Evolutionary conservation across 2,329 filamentous ascomycete genomes (phyloP), one percentile per base, ranked within the genome.

Genomic region (Fusarium sp.): DNA sequence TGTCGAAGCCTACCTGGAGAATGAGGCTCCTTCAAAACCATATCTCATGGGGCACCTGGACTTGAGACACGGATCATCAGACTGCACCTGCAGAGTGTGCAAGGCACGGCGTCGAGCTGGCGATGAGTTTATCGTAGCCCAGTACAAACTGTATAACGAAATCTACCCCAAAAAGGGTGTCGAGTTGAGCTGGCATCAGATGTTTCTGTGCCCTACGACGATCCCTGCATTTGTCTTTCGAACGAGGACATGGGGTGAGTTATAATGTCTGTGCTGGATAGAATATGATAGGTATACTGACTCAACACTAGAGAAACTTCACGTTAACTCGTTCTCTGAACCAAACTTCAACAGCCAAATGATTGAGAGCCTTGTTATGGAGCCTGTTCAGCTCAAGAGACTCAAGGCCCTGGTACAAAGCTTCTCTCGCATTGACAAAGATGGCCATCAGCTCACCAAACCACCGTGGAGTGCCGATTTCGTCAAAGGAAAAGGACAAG

Each of bases 341-440:
- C 71, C 73, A 1, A 46, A 50, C 1, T 74, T 73, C 50, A 60
- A 75, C 2, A 53, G 68, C n/a, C 39, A 53, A 8, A 65, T 76
- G 61, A 72, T 77, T 10, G 52, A 72, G 5, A 53, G 60, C 2
- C 52, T 76, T 0, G 73, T 75, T 9, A 76, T 77, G 72, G 64
- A 72, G 1, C 25, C 51, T 1, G 7, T n/a, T 7, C 34, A 29
- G 4, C 51, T 48, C 11, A 24, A 28, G 12, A 22, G 46, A 3
- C 28, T 53, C 31, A 58, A 43, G 29, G 45, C 41, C 11, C 38
- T 58, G 4, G 31, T 43, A 1, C 74, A 72, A 38, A 72, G 68
- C 15, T 74, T 69, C 36, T 57, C 61, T 0, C 61, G 70, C 6
- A n/a, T 51, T 10, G 64, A 72, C 15, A 59, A 62, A 12, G 42